A percentile compares a stretch with the other conserved stretches of the same genome.
Evolutionary conservation across 495 filamentous ascomycete species (phyloP).

Genomic region (Podospora pseudocomata): DNA sequence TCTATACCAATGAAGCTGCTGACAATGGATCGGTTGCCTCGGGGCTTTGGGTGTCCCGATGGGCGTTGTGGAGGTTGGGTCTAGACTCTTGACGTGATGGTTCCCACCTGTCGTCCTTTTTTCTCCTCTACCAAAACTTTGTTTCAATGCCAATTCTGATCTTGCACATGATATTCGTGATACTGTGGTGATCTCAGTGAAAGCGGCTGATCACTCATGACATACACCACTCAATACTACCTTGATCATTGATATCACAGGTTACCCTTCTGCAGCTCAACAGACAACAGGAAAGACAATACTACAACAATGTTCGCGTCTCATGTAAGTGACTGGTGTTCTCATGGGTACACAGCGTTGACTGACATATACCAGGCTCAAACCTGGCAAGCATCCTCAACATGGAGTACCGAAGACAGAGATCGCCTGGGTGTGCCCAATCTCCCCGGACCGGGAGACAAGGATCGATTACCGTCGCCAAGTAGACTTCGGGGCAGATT

Average conservation of each 20-base stretch:
- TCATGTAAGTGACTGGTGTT: conserved; percentile 2
- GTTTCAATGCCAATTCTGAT: background rate
- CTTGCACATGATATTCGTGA: background rate
- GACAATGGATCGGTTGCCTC: background rate
- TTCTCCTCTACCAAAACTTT: background rate
- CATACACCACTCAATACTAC: background rate
- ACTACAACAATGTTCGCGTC: conserved; percentile 1
- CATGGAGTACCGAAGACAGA: conserved; percentile 11
- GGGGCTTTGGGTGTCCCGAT: background rate
- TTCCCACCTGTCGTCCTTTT: background rate
- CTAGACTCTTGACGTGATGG: conserved; percentile 1
- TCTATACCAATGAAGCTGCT: background rate
- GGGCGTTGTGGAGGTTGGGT: background rate
- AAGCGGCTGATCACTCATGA: background rate
- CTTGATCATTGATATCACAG: background rate
- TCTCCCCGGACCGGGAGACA: conserved; percentile 4
- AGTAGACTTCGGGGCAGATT: conserved; percentile 15
- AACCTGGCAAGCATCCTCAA: conserved; percentile 13
- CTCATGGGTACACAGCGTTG: background rate
- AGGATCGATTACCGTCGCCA: conserved; percentile 12
- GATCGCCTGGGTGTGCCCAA: conserved; percentile 5
- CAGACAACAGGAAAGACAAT: background rate
- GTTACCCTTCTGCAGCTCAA: background rate
- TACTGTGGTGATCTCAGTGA: background rate
- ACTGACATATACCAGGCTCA: conserved; percentile 12